A percentile compares a stretch with the other conserved stretches of the same genome.
Conservation (phyloP, 164 flowering plant species). For the Hamamelis virginiana region DNA sequence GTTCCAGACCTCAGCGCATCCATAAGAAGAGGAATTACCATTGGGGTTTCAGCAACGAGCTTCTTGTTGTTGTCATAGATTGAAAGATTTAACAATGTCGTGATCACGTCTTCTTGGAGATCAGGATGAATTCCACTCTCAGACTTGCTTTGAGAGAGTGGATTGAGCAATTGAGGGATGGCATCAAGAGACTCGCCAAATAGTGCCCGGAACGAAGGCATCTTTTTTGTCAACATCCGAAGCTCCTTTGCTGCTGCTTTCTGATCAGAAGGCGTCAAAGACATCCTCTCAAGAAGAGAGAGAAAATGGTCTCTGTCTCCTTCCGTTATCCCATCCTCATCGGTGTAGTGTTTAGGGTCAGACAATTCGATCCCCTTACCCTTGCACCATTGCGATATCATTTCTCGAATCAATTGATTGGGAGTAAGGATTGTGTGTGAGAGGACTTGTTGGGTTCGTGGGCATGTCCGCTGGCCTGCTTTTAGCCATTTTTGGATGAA, state of each 20-base stretch:
- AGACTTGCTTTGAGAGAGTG: conserved; percentile 38
- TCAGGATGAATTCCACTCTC: conserved; percentile 30
- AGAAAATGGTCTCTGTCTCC: conserved; percentile 44
- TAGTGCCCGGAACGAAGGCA: conserved; percentile 64
- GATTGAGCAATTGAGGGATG: conserved; percentile 52
- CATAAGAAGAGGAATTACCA: conserved; percentile 60
- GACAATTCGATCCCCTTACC: conserved; percentile 43
- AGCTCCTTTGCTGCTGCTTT: conserved; percentile 75
- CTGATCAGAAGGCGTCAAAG: conserved; percentile 41
- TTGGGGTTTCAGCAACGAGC: conserved; percentile 64
- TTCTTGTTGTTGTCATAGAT: conserved; percentile 80
- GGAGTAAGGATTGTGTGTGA: conserved; percentile 65
- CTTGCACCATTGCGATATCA: conserved; percentile 69
- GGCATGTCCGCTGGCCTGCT: conserved; percentile 63
- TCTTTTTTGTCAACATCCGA: conserved; percentile 59
- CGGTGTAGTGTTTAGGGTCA: conserved; percentile 11
- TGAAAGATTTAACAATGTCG: conserved; percentile 75
- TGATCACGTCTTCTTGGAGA: conserved; percentile 79
- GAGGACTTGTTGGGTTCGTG: conserved; percentile 63
- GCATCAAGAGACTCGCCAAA: conserved; percentile 57
- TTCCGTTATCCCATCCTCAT: conserved; percentile 39
- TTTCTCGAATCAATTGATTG: conserved; percentile 53
- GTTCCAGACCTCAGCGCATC: conserved; percentile 61
- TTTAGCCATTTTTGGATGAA: conserved; percentile 68
- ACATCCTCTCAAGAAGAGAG: conserved; percentile 47